Percentiles rank a stretch among this genome's conserved stretches.
These are phyloP conservation scores for Yamadazyma sp. DNA, from an alignment of 805 yeast genomes.

Conservation along the genomic window DNA sequence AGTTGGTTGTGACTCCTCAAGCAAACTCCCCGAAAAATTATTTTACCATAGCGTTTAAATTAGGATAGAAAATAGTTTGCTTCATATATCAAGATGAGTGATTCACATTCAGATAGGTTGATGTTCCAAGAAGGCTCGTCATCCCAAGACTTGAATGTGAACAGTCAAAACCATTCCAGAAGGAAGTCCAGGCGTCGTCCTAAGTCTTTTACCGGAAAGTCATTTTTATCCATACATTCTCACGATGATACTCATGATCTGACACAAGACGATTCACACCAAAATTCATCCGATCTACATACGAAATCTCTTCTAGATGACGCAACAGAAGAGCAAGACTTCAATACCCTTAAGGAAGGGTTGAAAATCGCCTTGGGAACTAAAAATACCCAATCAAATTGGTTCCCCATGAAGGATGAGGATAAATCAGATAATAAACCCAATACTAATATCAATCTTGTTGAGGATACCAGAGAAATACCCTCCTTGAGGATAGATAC, in stretches of 20 bases:
- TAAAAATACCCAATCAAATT: constrained; percentile 18
- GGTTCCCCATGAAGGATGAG: constrained; percentile 24
- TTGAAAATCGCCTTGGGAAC: constrained; percentile 33
- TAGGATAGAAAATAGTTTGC: too few relatives aligned
- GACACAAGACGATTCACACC: neutral
- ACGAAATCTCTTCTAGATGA: constrained; percentile 20
- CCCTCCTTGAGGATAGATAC: constrained; percentile 19
- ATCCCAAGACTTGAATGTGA: too few relatives aligned
- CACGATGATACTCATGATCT: neutral
- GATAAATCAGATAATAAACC: neutral
- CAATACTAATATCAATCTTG: too few relatives aligned
- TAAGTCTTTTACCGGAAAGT: constrained; percentile 1
- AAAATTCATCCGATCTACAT: neutral
- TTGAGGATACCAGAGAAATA: constrained; percentile 7
- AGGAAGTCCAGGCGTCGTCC: constrained; percentile 2
- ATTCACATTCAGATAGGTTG: too few relatives aligned
- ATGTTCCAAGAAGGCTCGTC: too few relatives aligned
- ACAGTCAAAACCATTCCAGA: too few relatives aligned
- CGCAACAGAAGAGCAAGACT: constrained; percentile 26
- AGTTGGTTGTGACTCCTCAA: too few relatives aligned
- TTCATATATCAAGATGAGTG: too few relatives aligned
- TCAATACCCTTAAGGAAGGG: constrained; percentile 32
- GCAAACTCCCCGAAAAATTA: too few relatives aligned
- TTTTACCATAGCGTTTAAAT: too few relatives aligned
- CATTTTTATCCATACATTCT: constrained; percentile 2